Conservation (phyloP, 2,329 filamentous ascomycete genomes). For the Penicillium corylophilum region DNA sequence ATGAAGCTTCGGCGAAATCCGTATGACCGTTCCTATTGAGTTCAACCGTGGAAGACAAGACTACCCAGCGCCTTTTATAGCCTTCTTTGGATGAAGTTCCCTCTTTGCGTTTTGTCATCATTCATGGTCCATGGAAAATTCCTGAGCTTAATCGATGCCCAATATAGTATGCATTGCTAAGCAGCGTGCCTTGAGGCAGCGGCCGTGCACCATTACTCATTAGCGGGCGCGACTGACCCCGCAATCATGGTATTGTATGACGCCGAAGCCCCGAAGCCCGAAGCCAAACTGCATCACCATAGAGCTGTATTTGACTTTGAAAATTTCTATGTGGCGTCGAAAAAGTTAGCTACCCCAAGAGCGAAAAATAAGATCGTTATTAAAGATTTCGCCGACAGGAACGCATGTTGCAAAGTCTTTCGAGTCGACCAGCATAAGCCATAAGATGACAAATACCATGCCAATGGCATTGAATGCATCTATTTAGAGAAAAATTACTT, state of each 20-base stretch:
- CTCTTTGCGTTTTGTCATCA: no score
- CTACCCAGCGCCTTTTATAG: background rate
- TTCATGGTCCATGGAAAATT: background rate
- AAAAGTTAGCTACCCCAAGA: slow-evolving; percentile 48
- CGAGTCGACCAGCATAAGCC: no score
- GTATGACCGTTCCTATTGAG: background rate
- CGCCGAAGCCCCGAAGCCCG: background rate
- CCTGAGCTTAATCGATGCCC: no score
- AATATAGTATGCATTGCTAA: background rate
- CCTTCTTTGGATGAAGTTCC: background rate
- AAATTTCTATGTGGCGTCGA: slow-evolving; percentile 54
- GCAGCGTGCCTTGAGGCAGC: no score
- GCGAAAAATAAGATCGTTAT: background rate
- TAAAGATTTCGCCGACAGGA: no score
- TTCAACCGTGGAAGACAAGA: background rate
- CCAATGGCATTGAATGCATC: no score
- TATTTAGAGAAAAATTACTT: no score
- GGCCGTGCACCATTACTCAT: background rate
- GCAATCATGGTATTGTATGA: background rate
- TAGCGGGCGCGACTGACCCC: background rate
- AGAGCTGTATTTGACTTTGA: slow-evolving; percentile 46
- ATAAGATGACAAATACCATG: no score
- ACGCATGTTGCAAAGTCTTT: no score
- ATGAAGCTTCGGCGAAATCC: background rate
- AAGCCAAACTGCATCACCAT: background rate